phyloP scores from a whole-genome alignment of 2,329 filamentous ascomycete species.

The Aureobasidium lini region DNA sequence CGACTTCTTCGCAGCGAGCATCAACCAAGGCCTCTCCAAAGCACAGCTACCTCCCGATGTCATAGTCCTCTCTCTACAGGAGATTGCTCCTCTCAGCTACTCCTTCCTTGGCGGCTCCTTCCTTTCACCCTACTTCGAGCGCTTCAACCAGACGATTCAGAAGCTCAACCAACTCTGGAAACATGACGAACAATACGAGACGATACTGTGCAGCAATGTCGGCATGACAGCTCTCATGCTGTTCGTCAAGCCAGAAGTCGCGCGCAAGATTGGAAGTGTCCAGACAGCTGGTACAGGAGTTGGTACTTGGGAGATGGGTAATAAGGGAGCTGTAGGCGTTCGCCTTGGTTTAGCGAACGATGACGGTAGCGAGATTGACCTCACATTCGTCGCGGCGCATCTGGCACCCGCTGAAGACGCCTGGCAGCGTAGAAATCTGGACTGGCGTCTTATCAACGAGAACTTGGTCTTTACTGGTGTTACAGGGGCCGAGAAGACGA shows the following conservation, averaged over 20 bases:
- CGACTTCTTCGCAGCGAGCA: slow-evolving; percentile 57
- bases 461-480: slow-evolving; percentile 61
- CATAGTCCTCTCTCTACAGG: slow-evolving; percentile 67
- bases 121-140: slow-evolving; percentile 65
- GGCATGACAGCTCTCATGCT: slow-evolving; percentile 88
- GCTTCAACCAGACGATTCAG: slow-evolving; percentile 60
- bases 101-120: slow-evolving; percentile 80
- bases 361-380: slow-evolving; percentile 44
- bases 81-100: slow-evolving; percentile 76
- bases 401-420: slow-evolving; percentile 81
- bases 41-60: slow-evolving; percentile 54
- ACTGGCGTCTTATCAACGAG: slow-evolving; percentile 80
- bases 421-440: slow-evolving; percentile 66
- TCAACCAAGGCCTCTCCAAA: slow-evolving; percentile 40
- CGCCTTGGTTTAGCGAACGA: slow-evolving; percentile 56
- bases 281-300: slow-evolving; percentile 78
- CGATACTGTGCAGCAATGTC: slow-evolving; percentile 64
- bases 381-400: slow-evolving; percentile 85
- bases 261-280: slow-evolving; percentile 54
- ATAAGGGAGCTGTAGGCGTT: slow-evolving; percentile 85
- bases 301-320: slow-evolving; percentile 81
- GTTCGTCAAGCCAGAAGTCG: slow-evolving; percentile 59
- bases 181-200: slow-evolving; percentile 57
- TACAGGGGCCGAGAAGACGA: not conserved
- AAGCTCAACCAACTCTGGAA: slow-evolving; percentile 38